These are phyloP conservation scores for Simplicillium sp. DNA, from an alignment of 2,329 filamentous ascomycete genomes.

Conservation along the genomic window DNA sequence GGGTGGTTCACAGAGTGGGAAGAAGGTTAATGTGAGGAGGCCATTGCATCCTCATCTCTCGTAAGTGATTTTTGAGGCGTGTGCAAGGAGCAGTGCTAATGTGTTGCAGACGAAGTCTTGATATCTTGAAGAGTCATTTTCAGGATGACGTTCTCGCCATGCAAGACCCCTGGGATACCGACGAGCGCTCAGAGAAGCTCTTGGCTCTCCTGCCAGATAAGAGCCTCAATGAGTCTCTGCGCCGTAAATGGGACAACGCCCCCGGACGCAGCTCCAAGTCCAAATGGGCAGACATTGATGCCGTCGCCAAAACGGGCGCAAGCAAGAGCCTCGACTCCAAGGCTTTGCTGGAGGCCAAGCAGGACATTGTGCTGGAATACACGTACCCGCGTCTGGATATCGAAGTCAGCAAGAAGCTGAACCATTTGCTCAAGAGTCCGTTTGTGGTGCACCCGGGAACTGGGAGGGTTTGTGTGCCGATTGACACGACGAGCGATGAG, in stretches of 20 bases:
- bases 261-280: conserved; percentile 65
- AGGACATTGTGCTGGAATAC: conserved; percentile 94
- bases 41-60: conserved; percentile 84
- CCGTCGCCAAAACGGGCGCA: conserved; percentile 66
- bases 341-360: conserved; percentile 77
- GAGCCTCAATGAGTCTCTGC: conserved; percentile 65
- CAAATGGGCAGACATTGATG: conserved; percentile 94
- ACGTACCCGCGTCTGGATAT: conserved; percentile 96
- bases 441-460: conserved; percentile 96
- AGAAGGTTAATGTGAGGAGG: conserved; percentile 74
- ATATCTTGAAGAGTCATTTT: conserved; percentile 78
- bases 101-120: conserved; percentile 60
- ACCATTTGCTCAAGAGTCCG: conserved; percentile 93
- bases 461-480: conserved; percentile 89
- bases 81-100: conserved; percentile 7
- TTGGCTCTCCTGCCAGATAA: conserved; percentile 79
- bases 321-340: conserved; percentile 63
- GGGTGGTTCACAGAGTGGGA: conserved; percentile 76
- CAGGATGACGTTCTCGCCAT: conserved; percentile 68
- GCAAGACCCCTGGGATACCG: conserved; percentile 75
- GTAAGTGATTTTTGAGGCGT: conserved; percentile 29
- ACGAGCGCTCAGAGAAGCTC: conserved; percentile 65
- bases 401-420: conserved; percentile 94
- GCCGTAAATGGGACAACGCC: conserved; percentile 83
- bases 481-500: conserved; percentile 50